These are phyloP conservation scores for Diaporthe sp. DNA, from an alignment of 2,329 filamentous ascomycete species.

Conservation along the genomic window DNA sequence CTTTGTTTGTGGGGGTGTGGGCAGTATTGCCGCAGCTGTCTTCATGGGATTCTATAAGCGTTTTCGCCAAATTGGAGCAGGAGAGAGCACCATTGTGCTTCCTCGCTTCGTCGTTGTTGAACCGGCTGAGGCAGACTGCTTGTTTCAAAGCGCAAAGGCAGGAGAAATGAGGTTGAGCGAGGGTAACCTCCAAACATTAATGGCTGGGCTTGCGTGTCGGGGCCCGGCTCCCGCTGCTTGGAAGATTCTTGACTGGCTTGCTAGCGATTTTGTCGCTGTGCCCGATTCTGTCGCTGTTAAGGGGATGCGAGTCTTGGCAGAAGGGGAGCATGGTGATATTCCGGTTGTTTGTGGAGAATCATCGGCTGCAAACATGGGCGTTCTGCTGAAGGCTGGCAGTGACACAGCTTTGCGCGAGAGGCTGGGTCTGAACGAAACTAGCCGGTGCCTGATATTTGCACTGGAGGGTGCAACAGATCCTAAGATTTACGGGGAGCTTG, in stretches of 20 bases:
- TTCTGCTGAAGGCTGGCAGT: background rate
- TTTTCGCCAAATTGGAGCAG: too few species aligned
- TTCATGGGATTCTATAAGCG: background rate
- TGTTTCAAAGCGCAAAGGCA: background rate
- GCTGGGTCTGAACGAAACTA: background rate
- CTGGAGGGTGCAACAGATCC: background rate
- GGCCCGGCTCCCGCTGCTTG: background rate
- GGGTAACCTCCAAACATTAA: background rate
- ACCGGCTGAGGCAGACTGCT: background rate
- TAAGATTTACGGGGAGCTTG: background rate
- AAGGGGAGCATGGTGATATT: background rate
- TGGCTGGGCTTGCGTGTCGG: background rate
- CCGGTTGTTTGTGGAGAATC: background rate
- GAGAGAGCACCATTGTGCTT: too few species aligned
- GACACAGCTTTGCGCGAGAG: background rate
- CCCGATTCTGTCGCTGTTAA: background rate
- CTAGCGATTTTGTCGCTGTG: background rate
- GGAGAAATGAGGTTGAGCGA: background rate
- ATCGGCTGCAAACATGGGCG: background rate
- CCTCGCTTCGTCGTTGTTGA: background rate
- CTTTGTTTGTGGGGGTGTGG: background rate
- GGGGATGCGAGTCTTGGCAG: background rate
- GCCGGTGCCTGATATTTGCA: background rate
- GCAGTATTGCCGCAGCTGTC: background rate
- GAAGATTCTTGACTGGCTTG: background rate